Evolutionary conservation across 345 rosid species (phyloP).

Genomic region (Tarenaya hassleriana): DNA sequence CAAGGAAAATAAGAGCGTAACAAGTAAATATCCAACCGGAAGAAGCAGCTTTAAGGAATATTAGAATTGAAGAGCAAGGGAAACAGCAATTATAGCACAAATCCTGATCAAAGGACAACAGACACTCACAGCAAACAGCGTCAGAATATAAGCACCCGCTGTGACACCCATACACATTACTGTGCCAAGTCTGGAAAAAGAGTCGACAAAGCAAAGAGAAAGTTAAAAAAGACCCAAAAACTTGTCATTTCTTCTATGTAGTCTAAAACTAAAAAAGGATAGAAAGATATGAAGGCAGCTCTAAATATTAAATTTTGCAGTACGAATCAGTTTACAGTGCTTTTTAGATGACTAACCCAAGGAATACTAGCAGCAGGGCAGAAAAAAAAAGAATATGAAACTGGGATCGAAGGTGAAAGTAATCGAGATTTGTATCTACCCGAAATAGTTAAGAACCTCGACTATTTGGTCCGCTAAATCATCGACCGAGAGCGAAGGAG

Average conservation of each 20-base stretch:
- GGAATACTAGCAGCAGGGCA: no score
- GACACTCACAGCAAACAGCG: constrained; percentile 79
- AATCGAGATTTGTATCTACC: constrained; percentile 40
- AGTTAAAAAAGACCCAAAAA: constrained; percentile 2
- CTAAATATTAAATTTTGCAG: no score
- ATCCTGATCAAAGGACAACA: constrained; percentile 14
- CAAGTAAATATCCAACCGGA: not conserved
- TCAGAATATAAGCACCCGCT: constrained; percentile 93
- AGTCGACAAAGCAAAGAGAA: constrained; percentile 7
- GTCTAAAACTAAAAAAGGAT: no score
- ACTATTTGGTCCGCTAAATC: constrained; percentile 88
- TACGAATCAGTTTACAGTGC: no score
- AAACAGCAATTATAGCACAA: not conserved
- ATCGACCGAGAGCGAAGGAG: constrained; percentile 70
- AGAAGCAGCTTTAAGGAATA: constrained; percentile 4
- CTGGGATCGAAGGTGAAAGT: no score
- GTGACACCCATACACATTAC: constrained; percentile 99
- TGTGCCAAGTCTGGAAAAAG: constrained; percentile 61
- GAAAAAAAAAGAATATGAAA: no score
- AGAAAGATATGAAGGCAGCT: no score
- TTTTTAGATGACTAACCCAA: no score
- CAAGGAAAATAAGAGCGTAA: not conserved
- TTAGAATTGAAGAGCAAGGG: not conserved
- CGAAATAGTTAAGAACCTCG: constrained; percentile 88
- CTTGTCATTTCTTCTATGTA: not conserved